Evolutionary conservation across 805 yeast species (phyloP), one percentile per base, ranked within the genome.

Genomic region (Wickerhamiella occidentalis): DNA sequence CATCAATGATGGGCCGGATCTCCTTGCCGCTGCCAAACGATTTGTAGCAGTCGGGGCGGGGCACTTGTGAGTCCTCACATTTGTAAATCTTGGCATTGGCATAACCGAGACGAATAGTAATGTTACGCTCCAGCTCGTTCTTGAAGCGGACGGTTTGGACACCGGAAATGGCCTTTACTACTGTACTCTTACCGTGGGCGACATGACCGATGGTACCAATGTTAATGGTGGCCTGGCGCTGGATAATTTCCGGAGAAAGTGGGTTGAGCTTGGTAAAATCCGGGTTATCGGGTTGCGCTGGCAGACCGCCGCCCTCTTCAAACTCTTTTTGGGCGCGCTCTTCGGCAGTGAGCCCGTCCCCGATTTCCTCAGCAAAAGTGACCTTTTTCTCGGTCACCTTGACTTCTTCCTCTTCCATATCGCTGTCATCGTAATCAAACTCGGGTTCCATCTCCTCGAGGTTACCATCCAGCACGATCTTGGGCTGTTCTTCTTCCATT

Each of bases 81-180:
- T 82, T 86, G 74, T 94, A 92, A 65, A 92, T 92, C 68, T 92
- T 92, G 50, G 99, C 99, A 65, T 92, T 92, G 58, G 99, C 99
- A 64, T 92, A 92, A 66, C 99, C 99, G 61, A 92, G 77, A 70
- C 94, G 92, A 67, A 92, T 92, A 62, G 99, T 92, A 74, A 92
- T 92, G 63, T 92, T 92, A 78, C 99, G 86, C 76, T 92, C 98
- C 64, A 92, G 77, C 73, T 92, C 99, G 72, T 90, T 95, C 76
- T 92, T 92, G 77, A 92, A 92, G 72, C 99, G 83, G 56, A 92
- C 99, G 18, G 99, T 92, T 68, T 94, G 98, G 41, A 94, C 97
- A 55, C 98, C 97, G 2, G 97, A 88, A 58, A 92, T 92, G 55
- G 95, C 95, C 69, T 88, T 82, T 40, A 86, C 95, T 33, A 86